Conservation (phyloP, 345 rosid genomes). For the Sonneratia alba region DNA sequence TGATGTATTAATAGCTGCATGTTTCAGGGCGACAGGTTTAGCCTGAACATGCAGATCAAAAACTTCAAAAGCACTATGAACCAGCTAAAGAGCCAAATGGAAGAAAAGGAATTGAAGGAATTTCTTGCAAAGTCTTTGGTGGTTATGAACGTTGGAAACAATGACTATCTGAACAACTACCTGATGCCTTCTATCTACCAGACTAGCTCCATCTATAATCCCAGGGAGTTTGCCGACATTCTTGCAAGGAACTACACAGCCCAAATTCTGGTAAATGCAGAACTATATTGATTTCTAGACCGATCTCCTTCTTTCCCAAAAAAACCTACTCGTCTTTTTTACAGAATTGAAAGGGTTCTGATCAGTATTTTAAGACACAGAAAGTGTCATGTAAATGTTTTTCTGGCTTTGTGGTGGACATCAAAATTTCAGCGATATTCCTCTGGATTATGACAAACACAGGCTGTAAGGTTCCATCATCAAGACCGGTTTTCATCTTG, state of each 20-base stretch:
- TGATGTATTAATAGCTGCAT: not conserved
- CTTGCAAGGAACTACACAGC: conserved; percentile 40
- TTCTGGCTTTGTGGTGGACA: not conserved
- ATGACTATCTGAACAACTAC: conserved; percentile 77
- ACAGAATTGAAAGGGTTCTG: not conserved
- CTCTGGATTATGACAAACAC: too few species aligned
- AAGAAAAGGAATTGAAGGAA: conserved; percentile 17
- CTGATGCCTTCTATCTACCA: conserved; percentile 48
- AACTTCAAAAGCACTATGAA: conserved; percentile 48
- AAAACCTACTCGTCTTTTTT: too few species aligned
- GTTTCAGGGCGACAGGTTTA: conserved; percentile 57
- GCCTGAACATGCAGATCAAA: conserved; percentile 45
- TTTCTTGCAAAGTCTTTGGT: conserved; percentile 48
- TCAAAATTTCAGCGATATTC: not conserved
- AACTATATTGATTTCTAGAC: not conserved
- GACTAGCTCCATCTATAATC: conserved; percentile 38
- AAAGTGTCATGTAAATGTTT: not conserved
- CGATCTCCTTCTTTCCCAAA: not conserved
- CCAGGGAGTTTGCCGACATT: conserved; percentile 40
- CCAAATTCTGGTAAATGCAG: conserved; percentile 31
- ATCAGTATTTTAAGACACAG: not conserved
- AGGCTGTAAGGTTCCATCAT: not conserved
- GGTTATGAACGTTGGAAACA: conserved; percentile 54
- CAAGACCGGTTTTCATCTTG: not conserved
- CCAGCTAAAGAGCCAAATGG: conserved; percentile 27